Evolutionary conservation across 2,329 filamentous ascomycete species (phyloP), one percentile per base, ranked within the genome.

Genomic region (Aureobasidium vineae): DNA sequence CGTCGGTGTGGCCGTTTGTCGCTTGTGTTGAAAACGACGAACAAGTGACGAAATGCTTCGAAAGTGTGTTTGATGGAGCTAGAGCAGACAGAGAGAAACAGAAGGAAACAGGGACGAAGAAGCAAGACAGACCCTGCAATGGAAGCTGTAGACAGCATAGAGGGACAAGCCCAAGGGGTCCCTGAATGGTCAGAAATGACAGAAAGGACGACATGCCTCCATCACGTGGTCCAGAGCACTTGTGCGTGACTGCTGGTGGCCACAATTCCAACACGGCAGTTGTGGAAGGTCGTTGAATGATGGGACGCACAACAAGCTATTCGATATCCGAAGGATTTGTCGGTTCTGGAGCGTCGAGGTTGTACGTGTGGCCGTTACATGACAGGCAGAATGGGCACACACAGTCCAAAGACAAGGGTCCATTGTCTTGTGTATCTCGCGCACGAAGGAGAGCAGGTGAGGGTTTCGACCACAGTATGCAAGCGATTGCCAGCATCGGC

Each of bases 251-350:
- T 31, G 40, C 45, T 49, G 57, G 21, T 52, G 59, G 59, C 59
- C 45, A 41, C 45, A 63, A 63, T 28, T 52, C 59, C 59, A 63
- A 63, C 52, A 45, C 59, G 59, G 59, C 59, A 63, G 47, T 64
- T 64, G 49, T 53, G 61, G 26, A 45, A 64, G 49, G 61, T 64
- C 61, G 61, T 64, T 64, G 49, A 64, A 54, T 41, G 38, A 64
- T 41, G 61, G 61, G 49, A 49, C 45, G 45, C 31, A 54, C 50
- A 54, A 54, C 31, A 28, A 50, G 15, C 7, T 40, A 6, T 50
- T 21, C 45, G 23, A 11, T 40, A 26, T 38, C 59, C 36, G 49
- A 49, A 43, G 47, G 47, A 45, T 64, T 64, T 53, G 47, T 54
- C 47, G 61, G 47, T 64, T 64, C 61, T 50, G 31, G 59, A 63